These are phyloP conservation scores for Streptanthus diversifolius DNA, from an alignment of 345 rosid genomes.

Conservation along the genomic window DNA sequence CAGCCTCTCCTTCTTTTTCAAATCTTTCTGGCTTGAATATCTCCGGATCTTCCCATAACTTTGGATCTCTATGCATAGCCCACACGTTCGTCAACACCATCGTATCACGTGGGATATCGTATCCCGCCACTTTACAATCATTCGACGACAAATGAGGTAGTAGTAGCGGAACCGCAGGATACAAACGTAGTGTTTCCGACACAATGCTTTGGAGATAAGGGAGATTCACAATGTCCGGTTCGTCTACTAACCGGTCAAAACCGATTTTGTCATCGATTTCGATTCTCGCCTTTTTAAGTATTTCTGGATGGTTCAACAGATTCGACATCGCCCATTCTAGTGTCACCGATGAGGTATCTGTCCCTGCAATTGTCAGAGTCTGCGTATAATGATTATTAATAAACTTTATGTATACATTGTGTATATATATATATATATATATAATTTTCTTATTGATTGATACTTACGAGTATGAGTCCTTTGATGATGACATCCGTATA, in stretches of 20 bases:
- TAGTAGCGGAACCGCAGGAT: slow-evolving; percentile 44
- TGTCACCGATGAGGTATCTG: slow-evolving; percentile 48
- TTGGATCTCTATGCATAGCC: slow-evolving; percentile 55
- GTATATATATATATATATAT: too few relatives aligned
- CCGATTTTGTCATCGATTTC: slow-evolving; percentile 42
- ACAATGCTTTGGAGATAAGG: slow-evolving; percentile 42
- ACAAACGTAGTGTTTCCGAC: slow-evolving; percentile 39
- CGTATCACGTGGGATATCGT: slow-evolving; percentile 42
- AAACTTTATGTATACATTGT: neutral
- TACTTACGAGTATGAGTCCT: slow-evolving; percentile 38
- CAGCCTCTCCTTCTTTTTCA: slow-evolving; percentile 16
- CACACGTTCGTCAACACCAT: slow-evolving; percentile 46
- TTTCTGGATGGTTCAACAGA: slow-evolving; percentile 40
- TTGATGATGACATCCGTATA: slow-evolving; percentile 48
- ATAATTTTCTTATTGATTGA: neutral
- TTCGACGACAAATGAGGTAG: slow-evolving; percentile 46
- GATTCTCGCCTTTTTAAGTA: slow-evolving; percentile 28
- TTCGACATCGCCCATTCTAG: slow-evolving; percentile 57
- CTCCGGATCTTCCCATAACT: slow-evolving; percentile 40
- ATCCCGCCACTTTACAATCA: slow-evolving; percentile 43
- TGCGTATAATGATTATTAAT: neutral
- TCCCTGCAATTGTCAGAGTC: slow-evolving; percentile 43
- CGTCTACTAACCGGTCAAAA: slow-evolving; percentile 41
- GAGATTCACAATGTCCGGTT: slow-evolving; percentile 34
- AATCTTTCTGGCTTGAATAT: slow-evolving; percentile 52